These are phyloP conservation scores for Suhomyces xylopsoci DNA, from an alignment of 805 yeast species.

Conservation along the genomic window DNA sequence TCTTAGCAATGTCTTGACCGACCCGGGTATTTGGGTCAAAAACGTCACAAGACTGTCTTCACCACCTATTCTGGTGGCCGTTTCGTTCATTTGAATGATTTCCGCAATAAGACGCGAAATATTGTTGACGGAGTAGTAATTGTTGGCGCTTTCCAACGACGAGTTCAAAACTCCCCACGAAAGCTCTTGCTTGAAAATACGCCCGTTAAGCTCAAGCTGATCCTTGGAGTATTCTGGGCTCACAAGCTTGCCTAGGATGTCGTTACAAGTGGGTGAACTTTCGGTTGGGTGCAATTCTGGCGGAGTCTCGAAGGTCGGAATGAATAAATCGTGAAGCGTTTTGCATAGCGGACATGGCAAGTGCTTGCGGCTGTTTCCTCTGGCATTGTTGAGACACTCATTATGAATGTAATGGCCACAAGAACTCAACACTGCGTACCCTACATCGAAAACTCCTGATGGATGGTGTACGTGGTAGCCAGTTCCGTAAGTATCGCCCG, in stretches of 20 bases:
- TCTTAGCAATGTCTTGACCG: constrained; percentile 32
- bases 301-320: constrained; percentile 39
- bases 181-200: background rate
- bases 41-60: constrained; percentile 20
- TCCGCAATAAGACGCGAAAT: constrained; percentile 37
- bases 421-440: constrained; percentile 30
- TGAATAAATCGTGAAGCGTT: constrained; percentile 40
- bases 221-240: background rate
- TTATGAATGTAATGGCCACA: constrained; percentile 57
- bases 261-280: no score
- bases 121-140: constrained; percentile 12
- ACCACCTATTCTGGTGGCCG: constrained; percentile 52
- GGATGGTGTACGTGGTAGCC: background rate
- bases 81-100: constrained; percentile 57
- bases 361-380: constrained; percentile 15
- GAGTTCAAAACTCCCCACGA: background rate
- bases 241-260: background rate
- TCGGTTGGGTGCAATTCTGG: constrained; percentile 2
- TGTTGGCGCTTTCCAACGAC: background rate
- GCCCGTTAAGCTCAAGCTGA: background rate
- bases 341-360: constrained; percentile 53
- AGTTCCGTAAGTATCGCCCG: background rate
- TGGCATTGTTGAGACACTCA: constrained; percentile 37
- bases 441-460: background rate
- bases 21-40: constrained; percentile 22